Evolutionary conservation across 345 rosid genomes (phyloP), one percentile per base, ranked within the genome.

Genomic region (Brassica nigra): DNA sequence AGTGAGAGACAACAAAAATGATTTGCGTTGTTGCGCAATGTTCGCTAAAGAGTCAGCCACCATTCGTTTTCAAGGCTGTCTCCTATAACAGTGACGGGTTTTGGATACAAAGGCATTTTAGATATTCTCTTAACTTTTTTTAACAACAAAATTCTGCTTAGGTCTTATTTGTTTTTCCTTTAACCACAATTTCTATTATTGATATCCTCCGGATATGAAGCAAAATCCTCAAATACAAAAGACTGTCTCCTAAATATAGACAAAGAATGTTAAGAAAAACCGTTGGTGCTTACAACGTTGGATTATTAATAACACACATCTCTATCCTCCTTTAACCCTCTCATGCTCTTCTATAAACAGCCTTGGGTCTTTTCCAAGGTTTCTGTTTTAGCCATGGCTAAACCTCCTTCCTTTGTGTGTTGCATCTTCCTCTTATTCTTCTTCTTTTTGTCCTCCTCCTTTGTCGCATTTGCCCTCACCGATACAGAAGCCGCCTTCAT

Each of bases 311-410:
- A 74, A 58, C 52, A 68, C 36, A 75, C 15, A 44, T 55, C 29
- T 74, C 52, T 62, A 34, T 75, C 83, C 16, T 66, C 78, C 82
- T 44, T 2, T 30, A 79, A 68, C 74, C 29, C 65, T 70, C 66
- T 63, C 76, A 80, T 80, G 83, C 78, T 70, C 78, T 75, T 71
- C 85, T 74, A 80, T 83, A 85, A 85, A 90, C 94, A 88, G 90
- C 96, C 94, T 90, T 86, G 90, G 92, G 83, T 78, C 74, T 58
- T 67, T 3, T 76, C 92, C 95, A 89, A 85, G 93, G 92, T 74
- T 69, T 80, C 58, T 34, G 73, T 80, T 66, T 80, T 54, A 58
- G 67, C 68, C 65, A 90, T 87, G 87, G 86, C 81, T 80, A 81
- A 70, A 74, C 81, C 82, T 83, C 72, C 63, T 80, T 85, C 87